These are phyloP conservation scores for Penicillium ucsense DNA, from an alignment of 495 filamentous ascomycete genomes.

Conservation along the genomic window DNA sequence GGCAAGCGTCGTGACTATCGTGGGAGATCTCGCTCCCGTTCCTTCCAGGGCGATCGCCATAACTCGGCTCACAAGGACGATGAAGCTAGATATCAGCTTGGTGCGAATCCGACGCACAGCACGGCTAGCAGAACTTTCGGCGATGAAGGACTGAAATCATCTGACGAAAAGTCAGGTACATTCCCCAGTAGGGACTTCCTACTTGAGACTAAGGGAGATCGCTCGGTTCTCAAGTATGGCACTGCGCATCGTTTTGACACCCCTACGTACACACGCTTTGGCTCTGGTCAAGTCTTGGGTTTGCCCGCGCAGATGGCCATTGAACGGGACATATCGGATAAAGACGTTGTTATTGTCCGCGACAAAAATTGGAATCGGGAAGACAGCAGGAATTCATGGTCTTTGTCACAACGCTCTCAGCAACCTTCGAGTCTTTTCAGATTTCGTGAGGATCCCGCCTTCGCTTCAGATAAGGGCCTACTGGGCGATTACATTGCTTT, in stretches of 20 bases:
- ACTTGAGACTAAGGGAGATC: slow-evolving; percentile 52
- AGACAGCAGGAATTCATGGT: not conserved
- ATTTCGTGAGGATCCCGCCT: not conserved
- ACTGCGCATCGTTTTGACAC: slow-evolving; percentile 50
- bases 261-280: slow-evolving; percentile 49
- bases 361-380: not conserved
- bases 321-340: slow-evolving; percentile 39
- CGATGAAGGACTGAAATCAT: not conserved
- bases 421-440: slow-evolving; percentile 9
- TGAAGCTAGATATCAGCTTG: not conserved
- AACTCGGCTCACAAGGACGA: not conserved
- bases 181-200: slow-evolving; percentile 16
- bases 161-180: not conserved
- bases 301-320: slow-evolving; percentile 35
- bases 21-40: not conserved
- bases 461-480: not conserved
- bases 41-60: not conserved
- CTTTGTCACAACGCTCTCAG: not conserved
- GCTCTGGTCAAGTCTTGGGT: slow-evolving; percentile 52
- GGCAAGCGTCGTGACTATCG: too few species aligned
- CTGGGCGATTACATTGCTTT: slow-evolving; percentile 39
- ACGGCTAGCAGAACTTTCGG: not conserved
- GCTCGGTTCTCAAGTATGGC: slow-evolving; percentile 50
- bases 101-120: not conserved
- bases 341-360: slow-evolving; percentile 36